A percentile compares a stretch with the other conserved stretches of the same genome.
Conservation (phyloP, 441 rosid species). For the Syzygium malaccense region DNA sequence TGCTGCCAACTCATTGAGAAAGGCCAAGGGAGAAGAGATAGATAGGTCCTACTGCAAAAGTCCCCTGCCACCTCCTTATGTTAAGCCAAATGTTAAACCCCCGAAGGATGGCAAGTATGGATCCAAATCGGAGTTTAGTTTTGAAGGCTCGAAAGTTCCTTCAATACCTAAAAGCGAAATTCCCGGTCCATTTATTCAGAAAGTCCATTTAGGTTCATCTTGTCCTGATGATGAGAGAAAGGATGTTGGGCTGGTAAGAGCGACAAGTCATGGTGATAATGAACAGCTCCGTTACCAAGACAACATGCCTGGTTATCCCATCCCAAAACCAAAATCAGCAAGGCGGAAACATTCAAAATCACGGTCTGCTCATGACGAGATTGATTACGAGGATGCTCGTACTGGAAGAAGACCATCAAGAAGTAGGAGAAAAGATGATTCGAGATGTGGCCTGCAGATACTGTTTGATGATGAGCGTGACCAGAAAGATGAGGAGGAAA, state of each 20-base stretch:
- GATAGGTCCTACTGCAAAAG: constrained; percentile 25
- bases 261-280: constrained; percentile 10
- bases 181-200: constrained; percentile 15
- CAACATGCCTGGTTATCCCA: constrained; percentile 21
- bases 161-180: constrained; percentile 1
- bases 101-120: constrained; percentile 31
- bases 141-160: constrained; percentile 23
- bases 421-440: constrained; percentile 59
- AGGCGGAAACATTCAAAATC: constrained; percentile 48
- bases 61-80: constrained; percentile 83
- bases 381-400: constrained; percentile 21
- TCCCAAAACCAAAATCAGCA: constrained; percentile 47
- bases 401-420: constrained; percentile 36
- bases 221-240: constrained; percentile 22
- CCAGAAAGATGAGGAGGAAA: constrained; percentile 62
- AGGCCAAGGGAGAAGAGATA: constrained; percentile 24
- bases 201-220: constrained; percentile 9
- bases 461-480: constrained; percentile 49
- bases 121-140: constrained; percentile 21
- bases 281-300: constrained; percentile 14
- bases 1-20: constrained; percentile 14
- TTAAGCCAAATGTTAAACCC: constrained; percentile 41
- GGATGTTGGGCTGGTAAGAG: constrained; percentile 13
- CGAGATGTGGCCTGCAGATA: constrained; percentile 55
- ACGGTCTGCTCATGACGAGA: constrained; percentile 24